These are phyloP conservation scores for Suillus lakei DNA, from an alignment of 768 basidiomycete species.

Conservation along the genomic window DNA sequence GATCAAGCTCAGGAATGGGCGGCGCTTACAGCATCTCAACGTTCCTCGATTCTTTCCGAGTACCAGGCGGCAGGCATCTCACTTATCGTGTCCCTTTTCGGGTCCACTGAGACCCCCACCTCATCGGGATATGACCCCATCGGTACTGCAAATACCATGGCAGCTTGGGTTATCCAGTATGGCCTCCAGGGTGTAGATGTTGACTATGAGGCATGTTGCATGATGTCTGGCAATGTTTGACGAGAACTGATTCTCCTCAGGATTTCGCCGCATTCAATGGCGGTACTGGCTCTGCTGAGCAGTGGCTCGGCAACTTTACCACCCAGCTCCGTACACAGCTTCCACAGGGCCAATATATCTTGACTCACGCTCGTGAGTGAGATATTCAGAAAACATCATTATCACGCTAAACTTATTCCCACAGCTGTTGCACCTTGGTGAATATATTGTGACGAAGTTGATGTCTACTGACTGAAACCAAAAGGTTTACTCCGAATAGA, in stretches of 20 bases:
- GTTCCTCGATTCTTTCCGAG: constrained; percentile 46
- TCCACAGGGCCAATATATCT: constrained; percentile 37
- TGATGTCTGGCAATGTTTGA: not conserved
- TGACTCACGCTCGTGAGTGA: constrained; percentile 41
- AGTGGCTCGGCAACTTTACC: constrained; percentile 40
- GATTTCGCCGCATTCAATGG: constrained; percentile 38
- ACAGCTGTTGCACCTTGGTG: constrained; percentile 47
- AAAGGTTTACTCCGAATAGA: constrained; percentile 36
- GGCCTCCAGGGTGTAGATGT: constrained; percentile 58
- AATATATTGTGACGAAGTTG: not conserved
- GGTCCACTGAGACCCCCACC: constrained; percentile 48
- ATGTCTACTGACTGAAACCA: not conserved
- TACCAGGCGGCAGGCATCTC: constrained; percentile 62
- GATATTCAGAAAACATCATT: not conserved
- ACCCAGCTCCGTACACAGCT: constrained; percentile 37
- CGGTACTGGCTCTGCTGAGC: constrained; percentile 41
- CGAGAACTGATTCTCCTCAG: constrained; percentile 16
- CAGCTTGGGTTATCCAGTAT: constrained; percentile 50
- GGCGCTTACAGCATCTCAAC: constrained; percentile 40
- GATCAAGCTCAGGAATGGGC: constrained; percentile 55
- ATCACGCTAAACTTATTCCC: not conserved
- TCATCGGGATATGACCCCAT: constrained; percentile 44
- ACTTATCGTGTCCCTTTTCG: constrained; percentile 61
- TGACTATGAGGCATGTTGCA: constrained; percentile 48
- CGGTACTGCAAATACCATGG: constrained; percentile 46